These are phyloP conservation scores for Plantago elongata DNA, from an alignment of 257 asterid genomes.

Conservation along the genomic window DNA sequence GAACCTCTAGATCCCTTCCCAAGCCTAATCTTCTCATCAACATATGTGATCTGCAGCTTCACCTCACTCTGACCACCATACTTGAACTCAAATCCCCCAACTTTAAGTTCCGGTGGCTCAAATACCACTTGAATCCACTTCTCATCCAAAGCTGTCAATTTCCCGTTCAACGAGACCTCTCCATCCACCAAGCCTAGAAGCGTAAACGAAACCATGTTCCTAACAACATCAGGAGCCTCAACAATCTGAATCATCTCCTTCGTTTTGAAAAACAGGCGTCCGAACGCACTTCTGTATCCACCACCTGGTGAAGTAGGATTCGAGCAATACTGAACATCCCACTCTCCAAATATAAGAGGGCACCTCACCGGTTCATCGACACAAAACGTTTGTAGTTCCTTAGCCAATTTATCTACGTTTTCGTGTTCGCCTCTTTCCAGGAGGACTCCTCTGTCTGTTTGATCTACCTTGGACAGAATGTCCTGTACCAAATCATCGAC, in stretches of 20 bases:
- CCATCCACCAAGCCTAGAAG: conserved; percentile 74
- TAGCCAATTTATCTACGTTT: conserved; percentile 64
- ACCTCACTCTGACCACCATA: conserved; percentile 94
- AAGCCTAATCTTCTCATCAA: conserved; percentile 73
- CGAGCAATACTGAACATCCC: conserved; percentile 87
- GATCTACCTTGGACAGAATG: conserved; percentile 63
- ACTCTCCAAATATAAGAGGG: conserved; percentile 93
- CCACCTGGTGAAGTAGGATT: conserved; percentile 95
- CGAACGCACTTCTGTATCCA: conserved; percentile 69
- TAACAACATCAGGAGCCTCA: conserved; percentile 75
- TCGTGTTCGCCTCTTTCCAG: conserved; percentile 53
- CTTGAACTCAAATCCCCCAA: conserved; percentile 58
- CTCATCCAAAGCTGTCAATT: conserved; percentile 60
- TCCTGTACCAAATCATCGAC: conserved; percentile 47
- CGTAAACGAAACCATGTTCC: conserved; percentile 62
- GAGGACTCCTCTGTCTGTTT: conserved; percentile 73
- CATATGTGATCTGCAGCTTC: conserved; percentile 74
- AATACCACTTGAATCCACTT: conserved; percentile 88
- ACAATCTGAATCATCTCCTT: conserved; percentile 85
- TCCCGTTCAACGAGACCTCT: conserved; percentile 78
- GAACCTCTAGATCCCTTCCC: conserved; percentile 96
- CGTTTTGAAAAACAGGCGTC: conserved; percentile 73
- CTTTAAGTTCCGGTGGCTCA: conserved; percentile 69
- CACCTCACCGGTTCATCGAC: conserved; percentile 74
- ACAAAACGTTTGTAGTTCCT: conserved; percentile 51